Evolutionary conservation across 345 rosid genomes (phyloP).

Genomic region (Citrus sinensis): DVS_A1.0 CM039163.1:48817501-48818000

Average conservation of each 20-base stretch:
- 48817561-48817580: neutral
- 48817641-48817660: too few relatives aligned
- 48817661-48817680: too few relatives aligned
- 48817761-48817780: too few relatives aligned
- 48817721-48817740: neutral
- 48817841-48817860: constrained; percentile 64
- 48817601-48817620: neutral
- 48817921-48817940: constrained; percentile 47
- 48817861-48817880: constrained; percentile 68
- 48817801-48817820: neutral
- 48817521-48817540: neutral
- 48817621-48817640: too few relatives aligned
- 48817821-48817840: constrained; percentile 55
- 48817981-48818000: constrained; percentile 34
- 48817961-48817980: constrained; percentile 34
- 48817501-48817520: too few relatives aligned
- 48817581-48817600: neutral
- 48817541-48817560: neutral
- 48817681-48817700: too few relatives aligned
- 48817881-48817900: constrained; percentile 58
- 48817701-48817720: too few relatives aligned
- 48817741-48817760: too few relatives aligned
- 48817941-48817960: constrained; percentile 18
- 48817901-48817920: constrained; percentile 28
- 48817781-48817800: neutral